Base-by-base conservation (phyloP, 495 filamentous ascomycete genomes). In the Corynascus novoguineensis region DNA sequence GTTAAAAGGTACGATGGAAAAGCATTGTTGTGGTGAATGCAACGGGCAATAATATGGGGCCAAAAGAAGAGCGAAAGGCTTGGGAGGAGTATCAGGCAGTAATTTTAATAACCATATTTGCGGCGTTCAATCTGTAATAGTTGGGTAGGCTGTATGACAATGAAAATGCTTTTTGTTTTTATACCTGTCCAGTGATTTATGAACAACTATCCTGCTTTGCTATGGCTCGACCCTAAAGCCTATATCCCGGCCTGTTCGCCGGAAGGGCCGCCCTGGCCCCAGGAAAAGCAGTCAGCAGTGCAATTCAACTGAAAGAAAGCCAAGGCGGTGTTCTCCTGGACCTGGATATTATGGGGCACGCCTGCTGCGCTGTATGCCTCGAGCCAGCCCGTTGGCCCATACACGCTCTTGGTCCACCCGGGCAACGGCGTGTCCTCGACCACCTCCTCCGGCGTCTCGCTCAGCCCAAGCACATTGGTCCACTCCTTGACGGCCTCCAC, bases 401-500 rank as follows among this genome's bases (percentile, higher is more conserved):
- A 82, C 1, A 73, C 66, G 21, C 70, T 73, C 57, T 76, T 78
- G 1, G 76, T 78, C 73, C 77, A 77, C 5, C 69, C 68, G 5
- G 21, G 53, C 27, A 74, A 41, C 10, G 76, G 75, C 1, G 70
- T 74, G 34, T 77, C 64, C 3, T 41, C 31, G 34, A 59, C 64
- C 0, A 64, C 64, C 25, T 32, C 69, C 2, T 64, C 69, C 11
- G 69, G 74, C 8, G 61, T 62, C 22, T 66, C 57, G 22, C 58
- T 55, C 31, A 73, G 61, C 12, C 75, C 77, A 31, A 79, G 65
- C 1, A 85, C 76, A 8, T 69, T 72, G 0, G 78, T 72, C 82
- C 82, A 85, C 69, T 82, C 69, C 73, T 83, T 83, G 35, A 81
- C 58, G 37, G 70, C 75, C 70, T 83, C 81, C 25, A 69, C 60